Evolutionary conservation across 2,329 filamentous ascomycete species (phyloP), one percentile per base, ranked within the genome.

Genomic region (Calycina herbarum): DNA sequence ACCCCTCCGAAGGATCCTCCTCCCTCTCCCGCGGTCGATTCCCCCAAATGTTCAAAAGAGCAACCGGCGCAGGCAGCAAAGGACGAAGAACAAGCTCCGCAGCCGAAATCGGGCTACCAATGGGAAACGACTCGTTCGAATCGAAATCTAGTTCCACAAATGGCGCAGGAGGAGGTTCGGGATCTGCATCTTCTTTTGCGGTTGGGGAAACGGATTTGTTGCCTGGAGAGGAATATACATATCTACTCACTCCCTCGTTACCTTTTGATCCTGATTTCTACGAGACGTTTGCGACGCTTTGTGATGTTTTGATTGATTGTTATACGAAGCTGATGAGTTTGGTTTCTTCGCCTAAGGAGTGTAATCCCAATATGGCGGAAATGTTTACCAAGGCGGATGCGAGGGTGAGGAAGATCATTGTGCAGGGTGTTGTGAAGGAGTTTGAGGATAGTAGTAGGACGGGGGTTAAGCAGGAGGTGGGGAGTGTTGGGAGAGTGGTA

Each of bases 251-350:
- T n/a, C 95, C 95, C 0, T 90, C 89, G 17, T 80, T 99, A 59
- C 95, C 95, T 0, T 99, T 99, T 75, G 94, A 98, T 70, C 95
- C 95, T 0, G 95, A 99, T 78, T 99, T 97, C 74, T 95, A 94
- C 77, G 93, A 96, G 80, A 97, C 94, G 0, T 98, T 98, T 79
- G 90, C 93, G 15, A 97, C 95, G 13, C 83, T 99, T 6, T 98
- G 95, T 80, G 95, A 99, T 76, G 92, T 96, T 2, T 81, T 99
- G 67, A 96, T 97, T 73, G 95, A 98, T 77, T 92, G 89, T 74
- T 99, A 99, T 79, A 88, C 88, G 42, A 87, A 89, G 63, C 86
- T 99, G 33, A 81, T 96, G 73, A 83, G 82, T 56, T 82, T 99
- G 66, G 82, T 98, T 27, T 84, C 88, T n/a, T 87, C 87, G 2